Base-by-base conservation (phyloP, 345 rosid species). In the Camelina neglecta region DNA sequence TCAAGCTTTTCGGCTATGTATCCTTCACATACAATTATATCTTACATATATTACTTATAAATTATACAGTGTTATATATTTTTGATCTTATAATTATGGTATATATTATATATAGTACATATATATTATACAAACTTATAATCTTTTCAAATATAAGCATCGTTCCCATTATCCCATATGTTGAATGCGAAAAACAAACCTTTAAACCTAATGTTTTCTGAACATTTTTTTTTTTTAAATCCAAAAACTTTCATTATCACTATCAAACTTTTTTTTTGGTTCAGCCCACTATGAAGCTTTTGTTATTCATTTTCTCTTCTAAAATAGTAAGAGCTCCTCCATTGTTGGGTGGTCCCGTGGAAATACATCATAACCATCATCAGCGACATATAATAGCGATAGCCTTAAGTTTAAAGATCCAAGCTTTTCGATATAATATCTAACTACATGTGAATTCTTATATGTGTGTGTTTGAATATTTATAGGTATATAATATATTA, bases 1-100 rank as follows among this genome's bases (percentile, higher is more conserved):
- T 93, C 97, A 88, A 88, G 85, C 88, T 93, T 93, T 93, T 79
- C 96, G 91, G 96, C 93, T 73, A 69, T 35, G 38, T 44, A 76
- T 75, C 73, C 44, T 77, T 72, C 79, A 49, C 60, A 66, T 78
- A 67, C 60, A n/a, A 71, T 60, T 67, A 54, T 49, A 24, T 24
- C 26, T 24, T 24, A 24, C 23, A 29, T 29, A 66, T 60, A 78
- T 73, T 73, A 61, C 23, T 63, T 64, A 44, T 7, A 24, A 38
- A 66, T 78, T 50, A 20, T 44, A 7, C 58, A 60, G 33, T 21
- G 10, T 9, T 56, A 9, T 63, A 55, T 29, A 29, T 29, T 29
- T 3, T 29, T 29, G 31, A 29, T 29, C 31, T 29, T 29, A 26
- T 26, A 26, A 2, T 26, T 2, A 42, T 61, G 57, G 18, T 35